A percentile compares a stretch with the other conserved stretches of the same genome.
Evolutionary conservation across 2,329 filamentous ascomycete species (phyloP).

Genomic region (Diaporthe sp.): DNA sequence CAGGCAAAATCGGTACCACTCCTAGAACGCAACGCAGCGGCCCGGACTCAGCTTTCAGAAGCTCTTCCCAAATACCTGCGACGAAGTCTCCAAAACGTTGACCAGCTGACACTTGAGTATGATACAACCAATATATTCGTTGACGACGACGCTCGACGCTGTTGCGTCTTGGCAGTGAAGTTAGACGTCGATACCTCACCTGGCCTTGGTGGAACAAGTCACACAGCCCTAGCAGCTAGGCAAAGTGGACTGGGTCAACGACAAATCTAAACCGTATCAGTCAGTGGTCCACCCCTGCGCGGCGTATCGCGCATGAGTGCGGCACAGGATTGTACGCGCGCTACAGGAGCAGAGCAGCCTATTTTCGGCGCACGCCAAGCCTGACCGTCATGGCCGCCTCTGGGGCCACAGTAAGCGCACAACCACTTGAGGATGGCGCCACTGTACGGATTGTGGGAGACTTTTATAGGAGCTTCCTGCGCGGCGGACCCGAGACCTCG

Average conservation of each 20-base stretch:
- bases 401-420: constrained; percentile 14
- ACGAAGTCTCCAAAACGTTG: neutral
- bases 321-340: neutral
- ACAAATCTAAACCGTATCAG: neutral
- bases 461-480: neutral
- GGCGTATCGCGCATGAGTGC: constrained; percentile 15
- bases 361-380: constrained; percentile 28
- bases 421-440: constrained; percentile 6
- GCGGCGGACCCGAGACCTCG: neutral
- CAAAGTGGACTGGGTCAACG: neutral
- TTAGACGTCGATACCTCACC: neutral
- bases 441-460: neutral
- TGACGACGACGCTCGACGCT: neutral
- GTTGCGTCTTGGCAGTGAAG: neutral
- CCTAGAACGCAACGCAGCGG: neutral
- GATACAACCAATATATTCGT: neutral
- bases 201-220: neutral
- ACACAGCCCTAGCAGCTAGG: neutral
- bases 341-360: neutral
- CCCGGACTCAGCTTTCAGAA: neutral
- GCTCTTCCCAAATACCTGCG: neutral
- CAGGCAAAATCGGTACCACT: neutral
- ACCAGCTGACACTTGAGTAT: neutral
- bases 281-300: neutral
- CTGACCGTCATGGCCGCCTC: neutral